Percentiles rank a stretch among this genome's conserved stretches.
Evolutionary conservation across 345 rosid genomes (phyloP).

Genomic region (Salix brachista): DNA sequence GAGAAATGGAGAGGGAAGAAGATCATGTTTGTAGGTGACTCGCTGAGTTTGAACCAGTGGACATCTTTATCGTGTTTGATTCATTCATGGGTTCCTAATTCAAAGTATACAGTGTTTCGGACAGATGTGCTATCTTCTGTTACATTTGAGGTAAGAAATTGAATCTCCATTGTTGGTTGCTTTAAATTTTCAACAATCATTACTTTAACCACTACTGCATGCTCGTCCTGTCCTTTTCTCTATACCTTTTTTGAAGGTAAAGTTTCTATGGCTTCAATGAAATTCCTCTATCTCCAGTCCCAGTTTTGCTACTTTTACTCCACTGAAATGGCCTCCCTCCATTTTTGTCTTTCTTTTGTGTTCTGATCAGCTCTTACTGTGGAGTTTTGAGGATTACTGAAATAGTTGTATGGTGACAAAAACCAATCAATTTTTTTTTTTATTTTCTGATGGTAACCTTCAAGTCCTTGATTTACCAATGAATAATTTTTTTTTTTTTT

Average conservation of each 20-base stretch:
- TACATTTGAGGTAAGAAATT: constrained; percentile 55
- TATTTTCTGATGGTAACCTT: not conserved
- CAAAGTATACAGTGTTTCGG: constrained; percentile 40
- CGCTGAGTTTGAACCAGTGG: constrained; percentile 83
- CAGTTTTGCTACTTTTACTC: not conserved
- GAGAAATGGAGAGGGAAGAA: constrained; percentile 85
- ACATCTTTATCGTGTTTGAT: constrained; percentile 70
- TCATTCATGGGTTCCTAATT: constrained; percentile 63
- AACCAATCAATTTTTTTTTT: too few species aligned
- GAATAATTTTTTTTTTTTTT: not conserved
- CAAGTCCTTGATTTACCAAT: not conserved
- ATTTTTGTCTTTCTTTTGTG: too few species aligned
- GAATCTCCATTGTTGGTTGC: not conserved
- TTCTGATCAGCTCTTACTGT: not conserved
- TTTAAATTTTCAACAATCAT: constrained; percentile 9
- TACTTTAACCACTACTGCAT: constrained; percentile 12
- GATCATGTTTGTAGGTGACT: constrained; percentile 97
- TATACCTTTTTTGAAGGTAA: not conserved
- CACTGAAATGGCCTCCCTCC: too few species aligned
- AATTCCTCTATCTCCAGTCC: not conserved
- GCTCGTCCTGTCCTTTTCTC: constrained; percentile 25
- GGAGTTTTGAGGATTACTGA: not conserved
- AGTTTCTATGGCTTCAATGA: constrained; percentile 2
- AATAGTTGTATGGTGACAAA: too few species aligned
- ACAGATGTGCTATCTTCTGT: constrained; percentile 52